Evolutionary conservation across 768 basidiomycete species (phyloP).

Genomic region (Cystobasidium ongulense): DNA sequence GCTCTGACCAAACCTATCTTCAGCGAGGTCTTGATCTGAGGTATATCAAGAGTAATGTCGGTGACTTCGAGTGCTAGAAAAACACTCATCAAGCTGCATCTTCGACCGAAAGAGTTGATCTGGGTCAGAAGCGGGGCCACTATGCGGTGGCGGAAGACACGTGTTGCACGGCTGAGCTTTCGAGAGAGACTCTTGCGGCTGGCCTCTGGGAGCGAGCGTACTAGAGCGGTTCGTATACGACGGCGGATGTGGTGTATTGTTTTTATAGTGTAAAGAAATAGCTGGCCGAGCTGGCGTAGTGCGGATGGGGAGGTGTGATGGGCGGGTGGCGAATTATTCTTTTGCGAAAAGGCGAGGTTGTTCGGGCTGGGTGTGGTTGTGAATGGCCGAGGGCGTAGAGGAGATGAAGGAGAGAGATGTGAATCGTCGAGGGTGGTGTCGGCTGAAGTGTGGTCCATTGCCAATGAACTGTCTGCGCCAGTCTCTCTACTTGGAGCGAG

Average conservation of each 20-base stretch:
- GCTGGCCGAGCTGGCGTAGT: not conserved
- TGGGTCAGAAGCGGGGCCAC: conserved; percentile 9
- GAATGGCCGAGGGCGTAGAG: not conserved
- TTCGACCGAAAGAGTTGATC: not conserved
- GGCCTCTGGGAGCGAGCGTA: not conserved
- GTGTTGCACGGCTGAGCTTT: not conserved
- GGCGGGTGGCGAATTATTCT: not conserved
- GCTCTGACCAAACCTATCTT: not conserved
- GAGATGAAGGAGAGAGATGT: not conserved
- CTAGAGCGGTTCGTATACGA: not conserved
- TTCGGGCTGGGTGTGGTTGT: not conserved
- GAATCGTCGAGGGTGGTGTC: not conserved
- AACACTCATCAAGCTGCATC: not conserved
- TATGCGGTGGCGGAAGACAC: not conserved
- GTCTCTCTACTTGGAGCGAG: not conserved
- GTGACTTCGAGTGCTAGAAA: conserved; percentile 15
- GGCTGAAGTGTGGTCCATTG: not conserved
- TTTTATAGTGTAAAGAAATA: not conserved
- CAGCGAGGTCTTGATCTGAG: not conserved
- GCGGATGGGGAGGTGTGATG: not conserved
- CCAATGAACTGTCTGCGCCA: not conserved
- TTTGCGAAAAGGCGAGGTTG: not conserved
- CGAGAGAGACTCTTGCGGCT: not conserved
- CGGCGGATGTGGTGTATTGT: conserved; percentile 9
- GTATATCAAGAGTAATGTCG: not conserved